Percentiles rank a stretch among this genome's conserved stretches.
These are phyloP conservation scores for Babesia gibsoni DNA, from an alignment of 169 alveolate genomes.

Conservation along the genomic window DNA sequence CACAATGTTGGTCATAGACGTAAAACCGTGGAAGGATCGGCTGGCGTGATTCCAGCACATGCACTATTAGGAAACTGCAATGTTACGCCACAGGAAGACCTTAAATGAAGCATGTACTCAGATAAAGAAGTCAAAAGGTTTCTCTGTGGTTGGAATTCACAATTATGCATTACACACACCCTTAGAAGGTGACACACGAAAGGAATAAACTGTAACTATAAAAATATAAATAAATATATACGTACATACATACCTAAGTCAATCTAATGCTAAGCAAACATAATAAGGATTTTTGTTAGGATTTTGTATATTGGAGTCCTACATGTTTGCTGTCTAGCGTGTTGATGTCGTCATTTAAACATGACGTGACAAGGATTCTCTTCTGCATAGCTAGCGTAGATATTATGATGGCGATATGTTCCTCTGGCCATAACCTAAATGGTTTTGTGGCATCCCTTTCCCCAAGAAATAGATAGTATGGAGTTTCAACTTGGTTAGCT, in stretches of 20 bases:
- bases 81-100: not conserved
- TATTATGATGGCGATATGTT: slow-evolving; percentile 40
- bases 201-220: not conserved
- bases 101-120: no score
- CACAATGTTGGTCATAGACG: not conserved
- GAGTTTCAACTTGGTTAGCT: slow-evolving; percentile 44
- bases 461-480: slow-evolving; percentile 34
- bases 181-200: not conserved
- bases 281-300: no score
- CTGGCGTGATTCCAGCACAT: no score
- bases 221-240: not conserved
- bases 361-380: slow-evolving; percentile 4
- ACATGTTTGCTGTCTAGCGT: slow-evolving; percentile 48
- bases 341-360: slow-evolving; percentile 1
- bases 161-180: not conserved
- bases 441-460: slow-evolving; percentile 36
- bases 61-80: no score
- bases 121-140: not conserved
- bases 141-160: not conserved
- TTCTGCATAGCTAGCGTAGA: slow-evolving; percentile 14
- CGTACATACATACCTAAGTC: not conserved
- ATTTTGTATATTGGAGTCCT: slow-evolving; percentile 41
- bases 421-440: slow-evolving; percentile 51
- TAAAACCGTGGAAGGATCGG: no score
- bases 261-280: no score